These are phyloP conservation scores for Malus orientalis DNA, from an alignment of 306 rosid species.

Conservation along the genomic window DNA sequence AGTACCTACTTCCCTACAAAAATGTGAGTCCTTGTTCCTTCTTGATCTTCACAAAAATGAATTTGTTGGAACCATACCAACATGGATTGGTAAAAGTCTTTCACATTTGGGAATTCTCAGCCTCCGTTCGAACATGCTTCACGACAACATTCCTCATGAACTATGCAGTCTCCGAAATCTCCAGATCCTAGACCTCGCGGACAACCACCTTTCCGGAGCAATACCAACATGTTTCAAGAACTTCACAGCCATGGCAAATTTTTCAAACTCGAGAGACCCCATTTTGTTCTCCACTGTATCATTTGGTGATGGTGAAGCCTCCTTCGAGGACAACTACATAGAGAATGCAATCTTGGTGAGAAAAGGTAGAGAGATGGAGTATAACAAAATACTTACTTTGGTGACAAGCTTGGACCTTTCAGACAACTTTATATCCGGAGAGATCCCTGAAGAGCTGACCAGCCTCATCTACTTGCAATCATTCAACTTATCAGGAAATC, in stretches of 20 bases:
- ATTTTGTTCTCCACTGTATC: background rate
- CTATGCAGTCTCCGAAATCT: slow-evolving; percentile 1
- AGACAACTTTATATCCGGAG: background rate
- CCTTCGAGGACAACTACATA: background rate
- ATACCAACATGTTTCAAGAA: slow-evolving; percentile 29
- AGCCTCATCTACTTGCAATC: background rate
- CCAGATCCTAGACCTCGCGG: slow-evolving; percentile 16
- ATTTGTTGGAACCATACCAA: slow-evolving; percentile 7
- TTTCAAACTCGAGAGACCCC: background rate
- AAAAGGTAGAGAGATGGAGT: background rate
- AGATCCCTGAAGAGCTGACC: background rate
- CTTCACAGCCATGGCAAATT: background rate
- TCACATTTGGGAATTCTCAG: background rate
- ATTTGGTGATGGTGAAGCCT: background rate
- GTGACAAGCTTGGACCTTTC: slow-evolving; percentile 1
- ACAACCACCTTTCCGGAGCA: slow-evolving; percentile 21
- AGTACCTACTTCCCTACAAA: background rate
- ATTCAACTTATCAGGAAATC: background rate
- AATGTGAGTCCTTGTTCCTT: background rate
- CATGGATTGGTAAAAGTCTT: background rate
- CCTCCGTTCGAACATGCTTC: slow-evolving; percentile 6
- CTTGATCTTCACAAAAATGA: slow-evolving; percentile 3
- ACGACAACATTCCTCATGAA: background rate
- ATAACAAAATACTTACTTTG: background rate
- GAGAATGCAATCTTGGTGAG: background rate